These are phyloP conservation scores for Pichia cabralensis DNA, from an alignment of 805 yeast genomes.

Conservation along the genomic window DNA sequence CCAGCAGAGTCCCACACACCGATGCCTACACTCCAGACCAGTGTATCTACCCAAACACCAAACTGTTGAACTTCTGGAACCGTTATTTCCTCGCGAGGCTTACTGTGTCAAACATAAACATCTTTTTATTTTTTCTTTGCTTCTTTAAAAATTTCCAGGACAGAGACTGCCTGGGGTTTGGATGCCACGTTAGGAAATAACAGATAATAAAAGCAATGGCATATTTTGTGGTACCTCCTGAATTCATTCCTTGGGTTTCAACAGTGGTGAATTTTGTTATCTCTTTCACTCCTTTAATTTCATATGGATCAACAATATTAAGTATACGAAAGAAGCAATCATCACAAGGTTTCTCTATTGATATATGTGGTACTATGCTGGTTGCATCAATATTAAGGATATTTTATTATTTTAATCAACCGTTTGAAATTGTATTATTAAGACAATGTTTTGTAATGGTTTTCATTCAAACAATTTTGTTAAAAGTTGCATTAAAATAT, in stretches of 20 bases:
- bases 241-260: conserved; percentile 22
- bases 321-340: conserved; percentile 55
- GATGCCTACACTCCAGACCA: no score
- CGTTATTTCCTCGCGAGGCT: no score
- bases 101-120: no score
- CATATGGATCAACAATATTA: conserved; percentile 76
- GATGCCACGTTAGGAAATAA: no score
- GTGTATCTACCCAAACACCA: no score
- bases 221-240: conserved; percentile 23
- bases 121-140: background rate
- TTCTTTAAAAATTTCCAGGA: background rate
- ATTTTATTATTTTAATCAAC: conserved; percentile 66
- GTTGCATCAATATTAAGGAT: conserved; percentile 66
- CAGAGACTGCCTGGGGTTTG: no score
- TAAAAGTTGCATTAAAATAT: conserved; percentile 52
- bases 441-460: conserved; percentile 81
- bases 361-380: conserved; percentile 86
- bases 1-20: no score
- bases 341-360: conserved; percentile 78
- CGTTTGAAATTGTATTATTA: conserved; percentile 70
- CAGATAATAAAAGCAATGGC: conserved; percentile 16
- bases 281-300: conserved; percentile 73
- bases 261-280: conserved; percentile 53
- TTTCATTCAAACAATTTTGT: conserved; percentile 57
- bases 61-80: no score